Conservation (phyloP, 805 yeast species). For the Monosporozyma solicola region DNA sequence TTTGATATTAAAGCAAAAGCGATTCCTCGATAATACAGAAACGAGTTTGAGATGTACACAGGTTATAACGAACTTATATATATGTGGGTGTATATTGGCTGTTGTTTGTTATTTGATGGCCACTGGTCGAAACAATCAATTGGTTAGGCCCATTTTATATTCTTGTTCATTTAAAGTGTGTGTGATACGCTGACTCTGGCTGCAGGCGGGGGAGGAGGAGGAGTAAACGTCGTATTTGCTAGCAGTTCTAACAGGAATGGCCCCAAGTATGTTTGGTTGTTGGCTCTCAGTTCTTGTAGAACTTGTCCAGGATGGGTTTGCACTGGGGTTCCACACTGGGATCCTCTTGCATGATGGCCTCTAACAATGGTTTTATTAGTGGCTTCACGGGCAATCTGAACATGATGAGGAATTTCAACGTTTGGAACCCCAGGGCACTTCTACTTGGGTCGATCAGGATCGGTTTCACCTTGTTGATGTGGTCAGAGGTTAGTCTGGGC, state of each 20-base stretch:
- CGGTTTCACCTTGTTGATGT: conserved; percentile 59
- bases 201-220: too few species aligned
- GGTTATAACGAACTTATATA: too few species aligned
- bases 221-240: not conserved
- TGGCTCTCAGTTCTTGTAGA: conserved; percentile 5
- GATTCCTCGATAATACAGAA: too few species aligned
- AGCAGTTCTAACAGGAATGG: too few species aligned
- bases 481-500: conserved; percentile 58
- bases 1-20: not conserved
- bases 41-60: too few species aligned
- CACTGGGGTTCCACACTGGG: conserved; percentile 20
- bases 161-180: too few species aligned
- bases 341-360: conserved; percentile 19
- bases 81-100: too few species aligned
- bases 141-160: too few species aligned
- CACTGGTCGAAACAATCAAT: too few species aligned
- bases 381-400: conserved; percentile 76
- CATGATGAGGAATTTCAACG: conserved; percentile 76
- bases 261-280: too few species aligned
- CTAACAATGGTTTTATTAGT: conserved; percentile 25
- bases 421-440: conserved; percentile 67
- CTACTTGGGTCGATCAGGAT: conserved; percentile 82
- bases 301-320: conserved; percentile 21
- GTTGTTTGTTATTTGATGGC: too few species aligned
- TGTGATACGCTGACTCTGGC: not conserved